Base-by-base conservation (phyloP, 2,329 filamentous ascomycete genomes). In the Beauveria sp. region DNA sequence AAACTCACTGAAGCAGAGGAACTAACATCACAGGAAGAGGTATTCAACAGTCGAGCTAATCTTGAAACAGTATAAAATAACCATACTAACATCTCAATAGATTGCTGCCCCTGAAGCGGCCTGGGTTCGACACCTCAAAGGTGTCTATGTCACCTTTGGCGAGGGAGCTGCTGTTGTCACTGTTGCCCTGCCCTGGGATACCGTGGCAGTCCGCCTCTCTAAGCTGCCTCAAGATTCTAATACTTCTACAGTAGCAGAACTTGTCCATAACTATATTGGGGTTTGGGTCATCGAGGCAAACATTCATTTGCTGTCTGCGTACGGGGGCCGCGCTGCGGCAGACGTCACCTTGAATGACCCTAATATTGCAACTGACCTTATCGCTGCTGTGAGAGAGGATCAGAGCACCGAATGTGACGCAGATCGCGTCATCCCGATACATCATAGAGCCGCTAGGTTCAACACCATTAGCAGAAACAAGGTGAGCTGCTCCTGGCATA, bases 401-500 rank as follows among this genome's bases (percentile, higher is more conserved):
- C 2, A 16, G 2, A 54, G 42, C 5, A 34, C 9, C 14, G 12
- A 38, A 6, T 60, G 40, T 10, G 47, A 16, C 6, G 53, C 34
- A 3, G 22, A 58, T 3, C 24, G 24, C 4, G 47, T 62, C n/a
- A 14, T 57, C 5, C 60, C 53, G 9, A 8, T 22, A 6, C 34
- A 52, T 20, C n/a, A 51, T 24, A 47, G 60, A 2, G 53, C 47
- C 3, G 54, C 60, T 7, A 28, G 28, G 30, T 58, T 57, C 53
- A 30, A 46, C 16, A 28, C 1, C 16, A 57, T 62, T 4, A 52
- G 26, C 14, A 30, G 47, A 20, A 62, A 45, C 40, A 50, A 49
- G 38, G 47, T 62, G 12, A 45, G 50, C 28, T 62, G 60, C 40
- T 62, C 60, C 28, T 62, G 60, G 60, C 60, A 57, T 40, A 62